Conservation (phyloP, 2,329 filamentous ascomycete genomes). For the Microdochium trichocladiopsis region DNA sequence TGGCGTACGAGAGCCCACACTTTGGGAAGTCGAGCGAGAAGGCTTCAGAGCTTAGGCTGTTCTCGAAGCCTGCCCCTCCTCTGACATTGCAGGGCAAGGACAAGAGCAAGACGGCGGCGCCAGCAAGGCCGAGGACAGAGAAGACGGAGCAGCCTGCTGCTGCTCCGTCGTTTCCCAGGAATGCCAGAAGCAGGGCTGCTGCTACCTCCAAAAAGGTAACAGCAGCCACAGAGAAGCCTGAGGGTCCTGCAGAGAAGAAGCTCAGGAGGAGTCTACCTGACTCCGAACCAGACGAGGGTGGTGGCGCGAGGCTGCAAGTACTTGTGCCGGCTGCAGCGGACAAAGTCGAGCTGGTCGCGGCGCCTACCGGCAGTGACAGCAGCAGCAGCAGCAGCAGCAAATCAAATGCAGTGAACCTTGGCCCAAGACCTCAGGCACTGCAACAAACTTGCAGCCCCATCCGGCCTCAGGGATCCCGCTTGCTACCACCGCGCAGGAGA, state of each 20-base stretch:
- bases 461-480: slow-evolving; percentile 25
- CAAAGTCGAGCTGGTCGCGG: neutral
- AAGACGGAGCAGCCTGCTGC: neutral
- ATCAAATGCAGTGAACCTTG: neutral
- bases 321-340: neutral
- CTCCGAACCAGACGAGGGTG: neutral
- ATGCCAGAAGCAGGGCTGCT: neutral
- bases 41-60: slow-evolving; percentile 13
- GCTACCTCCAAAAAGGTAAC: neutral
- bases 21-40: slow-evolving; percentile 23
- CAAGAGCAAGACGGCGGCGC: neutral
- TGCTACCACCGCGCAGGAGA: slow-evolving; percentile 22
- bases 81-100: slow-evolving; percentile 4
- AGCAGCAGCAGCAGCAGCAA: neutral
- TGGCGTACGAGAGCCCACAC: slow-evolving; percentile 21
- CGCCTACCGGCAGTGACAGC: neutral
- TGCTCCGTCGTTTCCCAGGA: neutral
- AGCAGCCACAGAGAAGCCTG: neutral
- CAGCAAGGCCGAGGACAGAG: neutral
- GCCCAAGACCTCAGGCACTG: neutral
- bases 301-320: neutral
- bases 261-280: neutral
- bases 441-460: slow-evolving; percentile 15
- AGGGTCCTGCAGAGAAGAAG: neutral
- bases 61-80: slow-evolving; percentile 5